Conservation (phyloP, 306 rosid genomes). For the Citrullus amarus region DNA sequence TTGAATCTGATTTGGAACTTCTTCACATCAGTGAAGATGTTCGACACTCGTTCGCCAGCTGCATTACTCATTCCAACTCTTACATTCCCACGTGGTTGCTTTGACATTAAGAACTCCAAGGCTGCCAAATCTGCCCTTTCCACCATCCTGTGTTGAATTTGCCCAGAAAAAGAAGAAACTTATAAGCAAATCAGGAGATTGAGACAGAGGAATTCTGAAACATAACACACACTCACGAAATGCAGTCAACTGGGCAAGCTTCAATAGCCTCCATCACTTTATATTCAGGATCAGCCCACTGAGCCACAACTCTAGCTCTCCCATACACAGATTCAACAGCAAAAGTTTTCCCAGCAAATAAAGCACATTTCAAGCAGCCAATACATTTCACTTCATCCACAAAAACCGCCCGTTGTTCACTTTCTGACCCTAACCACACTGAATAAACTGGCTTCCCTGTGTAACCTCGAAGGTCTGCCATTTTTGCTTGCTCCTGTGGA, state of each 20-base stretch:
- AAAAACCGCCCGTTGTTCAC: conserved; percentile 68
- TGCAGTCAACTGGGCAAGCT: conserved; percentile 91
- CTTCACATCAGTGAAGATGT: conserved; percentile 66
- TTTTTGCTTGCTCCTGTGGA: conserved; percentile 70
- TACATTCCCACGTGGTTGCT: conserved; percentile 87
- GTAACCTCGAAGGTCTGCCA: conserved; percentile 65
- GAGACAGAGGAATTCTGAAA: background rate
- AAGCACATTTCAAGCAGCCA: conserved; percentile 85
- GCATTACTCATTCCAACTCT: conserved; percentile 60
- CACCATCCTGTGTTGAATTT: conserved; percentile 32
- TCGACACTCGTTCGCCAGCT: conserved; percentile 58
- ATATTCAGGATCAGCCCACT: conserved; percentile 74
- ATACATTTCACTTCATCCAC: conserved; percentile 85
- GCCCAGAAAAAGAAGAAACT: background rate
- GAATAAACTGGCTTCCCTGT: conserved; percentile 82
- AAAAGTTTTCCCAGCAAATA: conserved; percentile 72
- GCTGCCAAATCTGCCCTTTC: conserved; percentile 74
- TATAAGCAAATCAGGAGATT: background rate
- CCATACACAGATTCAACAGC: conserved; percentile 89
- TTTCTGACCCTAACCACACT: conserved; percentile 61
- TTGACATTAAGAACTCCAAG: conserved; percentile 85
- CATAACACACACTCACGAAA: conserved; percentile 40
- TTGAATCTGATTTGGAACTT: conserved; percentile 62
- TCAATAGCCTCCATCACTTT: conserved; percentile 65
- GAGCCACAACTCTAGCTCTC: conserved; percentile 87